Base-by-base conservation (phyloP, 345 rosid species). In the Clausena lansium region DNA sequence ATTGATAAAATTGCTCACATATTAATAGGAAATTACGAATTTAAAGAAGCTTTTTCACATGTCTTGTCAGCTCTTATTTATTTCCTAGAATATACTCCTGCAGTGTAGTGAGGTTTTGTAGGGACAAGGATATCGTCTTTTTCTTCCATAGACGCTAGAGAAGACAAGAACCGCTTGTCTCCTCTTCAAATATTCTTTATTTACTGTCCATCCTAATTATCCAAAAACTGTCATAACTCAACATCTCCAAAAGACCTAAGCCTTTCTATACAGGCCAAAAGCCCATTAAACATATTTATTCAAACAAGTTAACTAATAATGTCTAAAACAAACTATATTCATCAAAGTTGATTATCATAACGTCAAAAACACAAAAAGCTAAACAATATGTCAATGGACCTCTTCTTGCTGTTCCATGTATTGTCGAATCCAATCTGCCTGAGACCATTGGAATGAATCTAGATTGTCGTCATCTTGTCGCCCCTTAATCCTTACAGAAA, bases 361-460 rank as follows among this genome's bases (percentile, higher is more conserved):
- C 22, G 3, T 62, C 22, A 28, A 30, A 62, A 64, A 64, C 24
- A 30, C 33, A 28, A 32, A 5, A 64, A 19, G 9, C 22, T 61
- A 84, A 75, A 39, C 63, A 57, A n/a, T 74, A 36, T 11, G 38
- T 70, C 76, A 19, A 61, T 10, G 39, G 83, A 92, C 98, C 93
- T 93, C 98, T 83, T 93, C 98, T 67, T 93, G 91, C 63, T 91
- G 95, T 79, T 81, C 85, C 91, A 95, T 78, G 83, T 95, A 95
- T 79, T 86, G 95, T 77, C 91, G 86, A 70, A 95, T 95, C 98
- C 97, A 95, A 83, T 93, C 97, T 59, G 95, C 94, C 81, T 95
- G 98, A 11, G 95, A 92, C 41, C 83, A 88, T 77, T 93, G 87
- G 76, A 81, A 84, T 30, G 86, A 83, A 82, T 82, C 86, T 50